Base-by-base conservation (phyloP, 176 grass and related monocot species). In the Coix lacrymajobi region DNA sequence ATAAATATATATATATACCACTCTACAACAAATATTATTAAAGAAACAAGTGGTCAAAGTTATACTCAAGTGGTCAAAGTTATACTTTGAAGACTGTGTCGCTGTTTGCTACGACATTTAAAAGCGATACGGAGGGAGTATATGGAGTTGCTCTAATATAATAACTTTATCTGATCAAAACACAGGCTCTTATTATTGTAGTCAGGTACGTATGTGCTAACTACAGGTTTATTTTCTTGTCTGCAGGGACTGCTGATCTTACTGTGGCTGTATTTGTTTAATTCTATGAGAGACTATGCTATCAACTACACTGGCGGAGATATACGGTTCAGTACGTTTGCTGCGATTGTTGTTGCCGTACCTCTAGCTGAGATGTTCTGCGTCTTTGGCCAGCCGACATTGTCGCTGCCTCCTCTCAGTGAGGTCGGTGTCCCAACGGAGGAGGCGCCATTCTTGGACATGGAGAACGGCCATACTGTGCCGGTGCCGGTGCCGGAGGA, bases 311-410 rank as follows among this genome's bases (percentile, higher is more conserved):
- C 20, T 0, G 54, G 43, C 12, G 80, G 56, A 61, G 80, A 73
- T 14, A 82, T 67, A 82, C 45, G 36, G 79, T 72, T 82, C 33
- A 61, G 16, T 16, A 31, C 22, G 12, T 82, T 73, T 36, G 52
- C 37, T 34, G 69, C 32, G 12, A 48, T 62, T 17, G 38, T 46
- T 62, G 31, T 82, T 38, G 68, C 80, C 28, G 20, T 82, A 19
- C 80, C 80, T 44, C 73, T 73, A 41, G 57, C 54, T 8, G 80
- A 73, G 7, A 4, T 46, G 2, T 73, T 73, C 19, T 25, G 26
- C 60, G 33, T 79, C 11, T 0, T 79, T 26, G 76, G 25, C 5
- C 45, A 74, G 45, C 0, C 11, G 41, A 11, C 41, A 44, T 44
- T 0, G 41, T 44, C 41, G 41, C 12, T 11, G 41, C 41, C 41